Base-by-base conservation (phyloP, 176 grass and related monocot species). In the Ampelocalamus luodianensis region DNA sequence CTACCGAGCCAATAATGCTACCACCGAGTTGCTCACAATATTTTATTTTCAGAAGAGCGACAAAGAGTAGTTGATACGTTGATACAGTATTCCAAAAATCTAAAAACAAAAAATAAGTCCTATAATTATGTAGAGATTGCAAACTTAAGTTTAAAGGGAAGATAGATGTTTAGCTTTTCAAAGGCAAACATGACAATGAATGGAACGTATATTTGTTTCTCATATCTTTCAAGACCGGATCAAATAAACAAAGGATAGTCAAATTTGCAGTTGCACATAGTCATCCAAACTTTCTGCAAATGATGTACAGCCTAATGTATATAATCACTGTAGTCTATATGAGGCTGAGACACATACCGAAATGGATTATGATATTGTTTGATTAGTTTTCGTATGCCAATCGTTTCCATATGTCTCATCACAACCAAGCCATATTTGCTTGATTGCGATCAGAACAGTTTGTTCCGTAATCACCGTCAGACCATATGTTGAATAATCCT, bases 381-480 rank as follows among this genome's bases (percentile, higher is more conserved):
- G 11, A 65, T 24, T 13, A 60, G 18, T 71, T 58, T 17, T n/a
- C 46, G 24, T 49, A 68, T 51, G 65, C 13, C 48, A 29, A 22
- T 24, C 51, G 22, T 39, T 83, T 54, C 13, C 2, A n/a, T 55
- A 34, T 23, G 9, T 36, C 12, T 81, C 71, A 20, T 77, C 29
- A 70, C 43, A 81, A 6, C 37, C 15, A 76, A 81, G 18, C 10
- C 14, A 6, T 60, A 34, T 48, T 85, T 89, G 42, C 22, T 36
- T 80, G 69, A 44, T 62, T 85, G 16, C 34, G 51, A 27, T 80
- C 61, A 13, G 24, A 14, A 73, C 10, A 50, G 53, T 61, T 40
- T 70, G 59, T 43, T 85, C 43, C 53, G n/a, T 85, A 43, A 89
- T 77, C 32, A 9, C 39, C 70, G 43, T 63, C 83, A 81, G 44